Evolutionary conservation across 768 basidiomycete genomes (phyloP).

Genomic region (Boletellus ananas): DNA sequence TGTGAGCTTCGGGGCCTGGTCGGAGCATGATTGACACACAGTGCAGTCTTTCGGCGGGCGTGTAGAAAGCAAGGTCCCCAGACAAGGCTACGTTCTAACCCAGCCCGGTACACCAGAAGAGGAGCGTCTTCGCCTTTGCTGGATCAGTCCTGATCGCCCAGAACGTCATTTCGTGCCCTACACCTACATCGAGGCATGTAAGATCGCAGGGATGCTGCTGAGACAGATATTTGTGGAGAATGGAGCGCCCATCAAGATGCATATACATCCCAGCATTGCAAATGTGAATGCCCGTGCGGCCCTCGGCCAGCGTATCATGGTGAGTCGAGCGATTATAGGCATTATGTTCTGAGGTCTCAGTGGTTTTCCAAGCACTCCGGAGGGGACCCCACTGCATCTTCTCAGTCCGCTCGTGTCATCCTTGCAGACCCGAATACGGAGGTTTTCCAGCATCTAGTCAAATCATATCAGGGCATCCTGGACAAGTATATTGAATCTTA

Average conservation of each 20-base stretch:
- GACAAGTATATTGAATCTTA: conserved; percentile 79
- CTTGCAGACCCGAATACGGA: conserved; percentile 79
- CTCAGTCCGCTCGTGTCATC: conserved; percentile 70
- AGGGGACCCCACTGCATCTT: conserved; percentile 68
- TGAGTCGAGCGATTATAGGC: conserved; percentile 27
- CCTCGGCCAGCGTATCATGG: conserved; percentile 69
- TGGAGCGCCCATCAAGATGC: conserved; percentile 64
- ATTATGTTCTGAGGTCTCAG: not conserved
- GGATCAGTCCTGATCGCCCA: conserved; percentile 65
- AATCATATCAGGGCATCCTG: conserved; percentile 62
- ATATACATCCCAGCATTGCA: conserved; percentile 77
- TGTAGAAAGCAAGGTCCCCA: conserved; percentile 74
- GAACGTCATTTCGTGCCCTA: conserved; percentile 77
- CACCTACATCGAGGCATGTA: conserved; percentile 82
- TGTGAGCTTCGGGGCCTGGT: conserved; percentile 3
- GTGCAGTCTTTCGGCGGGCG: conserved; percentile 66
- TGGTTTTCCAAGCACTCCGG: conserved; percentile 61
- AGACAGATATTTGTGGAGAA: conserved; percentile 74
- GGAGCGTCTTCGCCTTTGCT: conserved; percentile 71
- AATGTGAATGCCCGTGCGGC: conserved; percentile 69
- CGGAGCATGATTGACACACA: conserved; percentile 5
- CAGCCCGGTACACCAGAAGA: conserved; percentile 68
- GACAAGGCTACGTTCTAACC: conserved; percentile 70
- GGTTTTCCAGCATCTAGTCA: conserved; percentile 69
- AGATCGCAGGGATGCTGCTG: conserved; percentile 66